Evolutionary conservation across 768 basidiomycete species (phyloP).

Genomic region (Tricholoma furcatifolium): DNA sequence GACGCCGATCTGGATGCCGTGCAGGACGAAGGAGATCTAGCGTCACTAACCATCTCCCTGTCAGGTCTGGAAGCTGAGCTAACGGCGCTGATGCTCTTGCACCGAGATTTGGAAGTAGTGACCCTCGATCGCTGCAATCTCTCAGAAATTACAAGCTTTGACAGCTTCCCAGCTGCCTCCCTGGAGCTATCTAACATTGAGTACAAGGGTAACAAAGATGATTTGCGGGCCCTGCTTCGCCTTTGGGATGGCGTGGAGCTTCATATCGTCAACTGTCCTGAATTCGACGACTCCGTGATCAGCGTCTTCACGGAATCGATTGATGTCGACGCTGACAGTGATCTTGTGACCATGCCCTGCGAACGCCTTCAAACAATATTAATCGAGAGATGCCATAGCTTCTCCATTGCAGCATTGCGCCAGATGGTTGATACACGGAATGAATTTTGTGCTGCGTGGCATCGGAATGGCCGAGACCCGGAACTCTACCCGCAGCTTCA

Average conservation of each 20-base stretch:
- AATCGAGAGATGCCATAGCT: neutral
- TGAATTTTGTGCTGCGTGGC: neutral
- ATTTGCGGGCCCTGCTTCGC: neutral
- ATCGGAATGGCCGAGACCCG: too few relatives aligned
- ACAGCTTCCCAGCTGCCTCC: neutral
- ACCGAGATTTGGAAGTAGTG: neutral
- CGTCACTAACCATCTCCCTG: neutral
- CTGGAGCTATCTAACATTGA: neutral
- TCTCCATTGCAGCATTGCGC: slow-evolving; percentile 2
- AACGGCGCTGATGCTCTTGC: neutral
- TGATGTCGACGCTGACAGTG: neutral
- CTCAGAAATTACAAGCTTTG: too few relatives aligned
- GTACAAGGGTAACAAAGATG: neutral
- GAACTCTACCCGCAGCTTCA: too few relatives aligned
- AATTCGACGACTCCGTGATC: neutral
- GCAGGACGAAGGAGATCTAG: too few relatives aligned
- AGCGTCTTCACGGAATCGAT: neutral
- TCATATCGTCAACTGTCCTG: neutral
- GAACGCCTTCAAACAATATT: neutral
- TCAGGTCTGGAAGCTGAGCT: neutral
- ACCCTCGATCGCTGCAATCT: neutral
- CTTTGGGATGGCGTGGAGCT: neutral
- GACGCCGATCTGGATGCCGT: too few relatives aligned
- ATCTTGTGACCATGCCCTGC: neutral
- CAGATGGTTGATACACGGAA: neutral